These are phyloP conservation scores for Ambrosiella beaveri DNA, from an alignment of 2,329 filamentous ascomycete genomes.

Conservation along the genomic window DNA sequence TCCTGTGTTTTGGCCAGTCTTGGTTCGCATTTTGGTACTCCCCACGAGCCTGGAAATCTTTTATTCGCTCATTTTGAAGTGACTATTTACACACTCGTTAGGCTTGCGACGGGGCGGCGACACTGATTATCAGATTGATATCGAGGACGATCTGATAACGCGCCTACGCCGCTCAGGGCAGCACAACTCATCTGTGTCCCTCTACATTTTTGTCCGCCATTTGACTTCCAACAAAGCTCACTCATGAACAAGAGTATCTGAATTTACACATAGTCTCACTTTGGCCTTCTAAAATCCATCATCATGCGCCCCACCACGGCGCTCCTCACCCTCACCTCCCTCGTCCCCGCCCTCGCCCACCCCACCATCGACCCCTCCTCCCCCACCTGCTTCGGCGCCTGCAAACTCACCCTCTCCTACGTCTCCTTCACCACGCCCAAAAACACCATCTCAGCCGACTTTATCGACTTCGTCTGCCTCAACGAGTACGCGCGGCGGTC, in stretches of 20 bases:
- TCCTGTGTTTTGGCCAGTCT: too few relatives aligned
- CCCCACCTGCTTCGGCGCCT: constrained; percentile 5
- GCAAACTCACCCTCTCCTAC: constrained; percentile 4
- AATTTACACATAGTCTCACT: not conserved
- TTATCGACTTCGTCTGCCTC: not conserved
- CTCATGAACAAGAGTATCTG: not conserved
- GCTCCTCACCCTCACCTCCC: not conserved
- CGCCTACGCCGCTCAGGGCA: too few relatives aligned
- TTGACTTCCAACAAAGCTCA: too few relatives aligned
- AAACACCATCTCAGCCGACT: not conserved
- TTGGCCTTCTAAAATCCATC: not conserved
- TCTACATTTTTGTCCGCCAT: too few relatives aligned
- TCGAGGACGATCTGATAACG: too few relatives aligned
- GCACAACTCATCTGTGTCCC: too few relatives aligned
- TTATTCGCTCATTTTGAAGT: too few relatives aligned
- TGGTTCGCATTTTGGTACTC: too few relatives aligned
- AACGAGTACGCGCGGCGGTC: constrained; percentile 4
- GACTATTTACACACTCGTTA: too few relatives aligned
- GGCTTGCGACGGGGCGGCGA: too few relatives aligned
- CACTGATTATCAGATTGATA: too few relatives aligned
- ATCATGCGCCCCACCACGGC: not conserved
- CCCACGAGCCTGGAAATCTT: too few relatives aligned
- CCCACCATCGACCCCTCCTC: not conserved
- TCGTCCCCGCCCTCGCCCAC: not conserved
- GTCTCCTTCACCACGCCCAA: constrained; percentile 3